Evolutionary conservation across 108 stramenopile species (phyloP).

Genomic region (Ochromonas danica): DNA sequence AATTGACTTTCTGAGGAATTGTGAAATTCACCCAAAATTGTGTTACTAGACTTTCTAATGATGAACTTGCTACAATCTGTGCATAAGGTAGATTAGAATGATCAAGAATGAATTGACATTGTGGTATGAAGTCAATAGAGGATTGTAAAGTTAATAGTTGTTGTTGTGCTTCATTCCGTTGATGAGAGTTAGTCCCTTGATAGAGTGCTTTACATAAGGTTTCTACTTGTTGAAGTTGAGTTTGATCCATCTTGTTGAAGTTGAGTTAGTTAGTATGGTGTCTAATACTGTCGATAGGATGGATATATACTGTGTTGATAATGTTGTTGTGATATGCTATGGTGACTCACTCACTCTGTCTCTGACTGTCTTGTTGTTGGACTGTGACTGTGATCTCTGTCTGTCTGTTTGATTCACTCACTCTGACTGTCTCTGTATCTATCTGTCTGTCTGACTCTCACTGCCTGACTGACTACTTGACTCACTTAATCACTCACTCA

Average conservation of each 20-base stretch:
- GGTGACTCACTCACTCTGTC: no score
- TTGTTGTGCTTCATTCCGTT: constrained; percentile 56
- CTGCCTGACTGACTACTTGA: no score
- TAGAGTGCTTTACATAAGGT: constrained; percentile 88
- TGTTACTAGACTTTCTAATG: constrained; percentile 84
- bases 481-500: no score
- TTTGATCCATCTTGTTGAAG: constrained; percentile 77
- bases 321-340: no score
- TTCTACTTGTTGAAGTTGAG: constrained; percentile 86
- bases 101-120: constrained; percentile 95
- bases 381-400: no score
- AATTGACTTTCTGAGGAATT: constrained; percentile 81
- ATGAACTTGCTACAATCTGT: constrained; percentile 82
- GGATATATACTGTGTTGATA: no score
- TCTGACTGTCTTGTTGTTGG: no score
- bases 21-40: constrained; percentile 93
- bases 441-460: no score
- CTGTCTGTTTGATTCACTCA: no score
- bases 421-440: no score
- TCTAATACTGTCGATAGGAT: no score
- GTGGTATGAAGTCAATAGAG: constrained; percentile 89
- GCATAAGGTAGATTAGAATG: constrained; percentile 82
- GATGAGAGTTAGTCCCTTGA: constrained; percentile 61
- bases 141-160: constrained; percentile 79
- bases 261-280: no score